Base-by-base conservation (phyloP, 768 basidiomycete species). In the Asterophora parasitica region DNA sequence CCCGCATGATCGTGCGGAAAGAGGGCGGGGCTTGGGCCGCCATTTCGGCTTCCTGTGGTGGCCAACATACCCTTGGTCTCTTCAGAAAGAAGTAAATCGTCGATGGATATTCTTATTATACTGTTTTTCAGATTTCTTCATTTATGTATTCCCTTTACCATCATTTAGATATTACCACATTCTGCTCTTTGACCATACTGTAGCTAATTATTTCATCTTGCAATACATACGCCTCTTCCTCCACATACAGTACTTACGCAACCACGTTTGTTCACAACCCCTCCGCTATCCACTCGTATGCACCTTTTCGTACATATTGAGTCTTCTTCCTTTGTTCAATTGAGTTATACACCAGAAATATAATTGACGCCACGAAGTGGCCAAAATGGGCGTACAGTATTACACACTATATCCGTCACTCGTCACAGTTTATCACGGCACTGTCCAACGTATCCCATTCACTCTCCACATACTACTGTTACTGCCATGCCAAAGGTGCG, bases 1-100 rank as follows among this genome's bases (percentile, higher is more conserved):
- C 88, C 0, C 78, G 68, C 33, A 70, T 76, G 13, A 76, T 89
- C 35, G 88, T 90, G 17, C 79, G 85, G 40, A 79, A 76, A 61
- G 82, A 83, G 56, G 88, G 88, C 11, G 83, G 83, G 13, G 69
- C 75, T 5, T 87, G 83, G 83, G 75, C 76, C 34, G 82, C 85
- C 12, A 60, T 78, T 17, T 71, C 75, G 16, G 82, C 81, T 31
- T 75, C 83, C 1, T 89, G 87, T 61, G 88, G 88, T 28, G 88
- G 88, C 3, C 88, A 90, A 59, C 88, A 90, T 59, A 81, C 85
- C 2, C 59, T 89, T 15, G 87, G 82, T 27, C 66, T 88, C 47
- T 78, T 88, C 63, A 78, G 82, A 59, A 85, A 79, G 60, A 86
- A 82, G 62, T 58, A 61, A 54, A n/a, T 40, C 7, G 39, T 26